A percentile compares a stretch with the other conserved stretches of the same genome.
Evolutionary conservation across 140 eudicot species (phyloP).

Genomic region (Senecio squalidus): DNA sequence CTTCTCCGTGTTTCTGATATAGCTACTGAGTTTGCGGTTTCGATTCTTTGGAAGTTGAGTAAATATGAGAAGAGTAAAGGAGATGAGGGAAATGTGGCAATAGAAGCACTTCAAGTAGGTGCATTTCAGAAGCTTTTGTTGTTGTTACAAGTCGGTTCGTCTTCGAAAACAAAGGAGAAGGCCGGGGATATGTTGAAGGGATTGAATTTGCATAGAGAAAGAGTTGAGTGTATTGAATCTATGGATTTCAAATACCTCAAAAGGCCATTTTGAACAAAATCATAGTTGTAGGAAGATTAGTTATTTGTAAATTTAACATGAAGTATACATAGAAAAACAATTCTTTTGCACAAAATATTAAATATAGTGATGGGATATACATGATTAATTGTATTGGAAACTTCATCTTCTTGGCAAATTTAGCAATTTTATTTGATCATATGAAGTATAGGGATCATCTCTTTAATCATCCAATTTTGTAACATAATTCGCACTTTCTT

Average conservation of each 20-base stretch:
- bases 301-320: conserved; percentile 20
- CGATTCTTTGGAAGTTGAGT: conserved; percentile 50
- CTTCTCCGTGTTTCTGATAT: conserved; percentile 55
- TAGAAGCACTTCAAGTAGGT: conserved; percentile 64
- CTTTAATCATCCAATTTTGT: too few relatives aligned
- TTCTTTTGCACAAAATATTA: conserved; percentile 6
- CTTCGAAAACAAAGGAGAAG: conserved; percentile 54
- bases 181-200: conserved; percentile 59
- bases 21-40: conserved; percentile 70
- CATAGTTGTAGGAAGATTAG: conserved; percentile 3
- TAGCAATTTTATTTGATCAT: not conserved
- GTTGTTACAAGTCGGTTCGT: conserved; percentile 67
- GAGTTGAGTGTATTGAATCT: conserved; percentile 63
- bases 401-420: not conserved
- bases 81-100: conserved; percentile 27
- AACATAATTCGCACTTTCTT: too few relatives aligned
- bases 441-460: not conserved
- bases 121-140: conserved; percentile 79
- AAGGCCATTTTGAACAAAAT: conserved; percentile 46
- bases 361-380: not conserved
- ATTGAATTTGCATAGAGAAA: conserved; percentile 52
- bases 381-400: conserved; percentile 11
- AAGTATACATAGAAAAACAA: not conserved
- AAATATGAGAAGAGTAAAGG: conserved; percentile 38
- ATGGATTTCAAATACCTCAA: conserved; percentile 67